These are phyloP conservation scores for Yamadazyma insecticola DNA, from an alignment of 805 yeast genomes.

Conservation along the genomic window DNA sequence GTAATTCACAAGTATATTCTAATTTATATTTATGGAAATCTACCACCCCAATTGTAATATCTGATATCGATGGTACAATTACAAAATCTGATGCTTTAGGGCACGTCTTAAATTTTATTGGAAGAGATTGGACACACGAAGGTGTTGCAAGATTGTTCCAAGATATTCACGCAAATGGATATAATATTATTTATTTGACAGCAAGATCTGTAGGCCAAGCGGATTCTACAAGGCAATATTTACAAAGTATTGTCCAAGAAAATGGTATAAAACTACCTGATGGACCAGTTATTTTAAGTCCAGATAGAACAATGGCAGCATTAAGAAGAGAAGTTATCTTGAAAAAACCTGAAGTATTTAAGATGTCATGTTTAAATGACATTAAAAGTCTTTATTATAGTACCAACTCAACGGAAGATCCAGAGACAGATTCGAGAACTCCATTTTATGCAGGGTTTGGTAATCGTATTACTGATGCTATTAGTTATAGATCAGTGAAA, in stretches of 20 bases:
- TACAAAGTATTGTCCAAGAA: constrained; percentile 69
- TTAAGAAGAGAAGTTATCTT: constrained; percentile 84
- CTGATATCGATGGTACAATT: constrained; percentile 97
- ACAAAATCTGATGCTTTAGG: constrained; percentile 98
- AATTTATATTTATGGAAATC: constrained; percentile 80
- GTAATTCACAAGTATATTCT: constrained; percentile 71
- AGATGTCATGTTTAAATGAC: constrained; percentile 93
- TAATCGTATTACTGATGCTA: constrained; percentile 92
- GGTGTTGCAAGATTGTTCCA: constrained; percentile 90
- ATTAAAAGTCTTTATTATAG: constrained; percentile 63
- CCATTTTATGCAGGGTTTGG: constrained; percentile 99
- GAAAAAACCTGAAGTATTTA: constrained; percentile 96
- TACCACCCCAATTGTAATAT: constrained; percentile 84
- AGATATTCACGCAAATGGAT: constrained; percentile 86
- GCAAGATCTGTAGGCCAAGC: constrained; percentile 96
- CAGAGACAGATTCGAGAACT: constrained; percentile 38
- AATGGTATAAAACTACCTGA: constrained; percentile 68
- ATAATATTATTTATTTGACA: constrained; percentile 88
- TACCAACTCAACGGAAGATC: constrained; percentile 2
- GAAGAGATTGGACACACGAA: constrained; percentile 96
- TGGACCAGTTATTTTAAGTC: constrained; percentile 93
- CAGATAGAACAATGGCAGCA: constrained; percentile 96
- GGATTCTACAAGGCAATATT: constrained; percentile 81
- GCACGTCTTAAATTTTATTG: constrained; percentile 88
- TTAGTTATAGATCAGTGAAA: constrained; percentile 88